These are phyloP conservation scores for Solanum microdontum DNA, from an alignment of 257 asterid genomes.

Conservation along the genomic window DNA sequence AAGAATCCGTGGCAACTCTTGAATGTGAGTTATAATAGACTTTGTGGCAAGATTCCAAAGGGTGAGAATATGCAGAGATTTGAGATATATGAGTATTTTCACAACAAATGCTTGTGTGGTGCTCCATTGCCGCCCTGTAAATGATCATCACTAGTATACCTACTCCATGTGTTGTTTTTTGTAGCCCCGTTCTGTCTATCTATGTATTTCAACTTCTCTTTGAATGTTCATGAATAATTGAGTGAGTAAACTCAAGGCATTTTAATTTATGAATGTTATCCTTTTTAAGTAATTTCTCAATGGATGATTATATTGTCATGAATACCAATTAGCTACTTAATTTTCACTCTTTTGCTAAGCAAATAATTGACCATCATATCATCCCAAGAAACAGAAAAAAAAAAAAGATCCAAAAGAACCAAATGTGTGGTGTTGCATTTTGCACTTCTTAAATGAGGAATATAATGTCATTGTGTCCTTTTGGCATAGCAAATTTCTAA, in stretches of 20 bases:
- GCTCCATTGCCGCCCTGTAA: slow-evolving; percentile 37
- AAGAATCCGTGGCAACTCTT: neutral
- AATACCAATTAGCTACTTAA: neutral
- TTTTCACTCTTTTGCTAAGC: neutral
- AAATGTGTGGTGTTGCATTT: too few species aligned
- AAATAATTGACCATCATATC: neutral
- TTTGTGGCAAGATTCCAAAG: slow-evolving; percentile 42
- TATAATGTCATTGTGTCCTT: too few species aligned
- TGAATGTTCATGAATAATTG: neutral
- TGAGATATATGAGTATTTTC: slow-evolving; percentile 11
- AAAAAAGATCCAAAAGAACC: too few species aligned
- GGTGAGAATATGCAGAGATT: slow-evolving; percentile 27
- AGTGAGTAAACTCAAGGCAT: neutral
- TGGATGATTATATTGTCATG: neutral
- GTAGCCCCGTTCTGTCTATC: neutral
- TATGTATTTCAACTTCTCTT: neutral
- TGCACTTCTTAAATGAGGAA: too few species aligned
- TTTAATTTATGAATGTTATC: neutral
- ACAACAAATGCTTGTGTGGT: slow-evolving; percentile 43
- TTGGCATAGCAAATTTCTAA: neutral
- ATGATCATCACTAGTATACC: neutral
- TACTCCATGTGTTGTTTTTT: neutral
- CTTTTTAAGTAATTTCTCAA: neutral
- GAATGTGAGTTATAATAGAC: slow-evolving; percentile 36
- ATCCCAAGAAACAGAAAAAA: neutral